These are phyloP conservation scores for Ziziphus jujuba DNA, from an alignment of 306 rosid genomes.

Conservation along the genomic window DNA sequence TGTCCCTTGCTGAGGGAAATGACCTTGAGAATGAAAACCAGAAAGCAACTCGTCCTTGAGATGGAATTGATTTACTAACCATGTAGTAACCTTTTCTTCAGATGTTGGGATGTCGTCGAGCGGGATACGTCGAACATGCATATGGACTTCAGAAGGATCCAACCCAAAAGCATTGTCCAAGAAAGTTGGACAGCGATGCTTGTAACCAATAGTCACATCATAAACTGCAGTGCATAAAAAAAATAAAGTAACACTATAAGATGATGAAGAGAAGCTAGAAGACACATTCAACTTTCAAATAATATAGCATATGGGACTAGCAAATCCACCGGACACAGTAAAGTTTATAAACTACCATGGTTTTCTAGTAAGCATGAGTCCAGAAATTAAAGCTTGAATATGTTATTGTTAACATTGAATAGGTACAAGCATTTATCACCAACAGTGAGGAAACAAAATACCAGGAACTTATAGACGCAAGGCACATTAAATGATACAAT, in stretches of 20 bases:
- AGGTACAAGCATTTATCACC: too few species aligned
- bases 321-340: neutral
- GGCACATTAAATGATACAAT: too few species aligned
- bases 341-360: too few species aligned
- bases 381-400: too few species aligned
- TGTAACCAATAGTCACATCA: slow-evolving; percentile 76
- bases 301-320: neutral
- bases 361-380: too few species aligned
- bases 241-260: slow-evolving; percentile 3
- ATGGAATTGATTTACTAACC: slow-evolving; percentile 55
- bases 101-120: slow-evolving; percentile 51
- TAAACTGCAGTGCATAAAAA: slow-evolving; percentile 50
- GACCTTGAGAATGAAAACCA: slow-evolving; percentile 51
- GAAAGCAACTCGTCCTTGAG: slow-evolving; percentile 66
- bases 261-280: neutral
- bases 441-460: too few species aligned
- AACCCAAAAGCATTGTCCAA: slow-evolving; percentile 69
- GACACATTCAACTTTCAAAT: neutral
- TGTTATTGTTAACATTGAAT: too few species aligned
- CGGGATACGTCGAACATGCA: slow-evolving; percentile 47
- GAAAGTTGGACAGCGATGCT: slow-evolving; percentile 66
- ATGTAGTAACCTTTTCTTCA: slow-evolving; percentile 46
- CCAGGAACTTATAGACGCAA: too few species aligned
- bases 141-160: slow-evolving; percentile 81
- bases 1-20: slow-evolving; percentile 59